Percentiles rank a stretch among this genome's conserved stretches.
These are phyloP conservation scores for Verticillium zaregamsianum DNA, from an alignment of 2,329 filamentous ascomycete genomes.

Conservation along the genomic window DNA sequence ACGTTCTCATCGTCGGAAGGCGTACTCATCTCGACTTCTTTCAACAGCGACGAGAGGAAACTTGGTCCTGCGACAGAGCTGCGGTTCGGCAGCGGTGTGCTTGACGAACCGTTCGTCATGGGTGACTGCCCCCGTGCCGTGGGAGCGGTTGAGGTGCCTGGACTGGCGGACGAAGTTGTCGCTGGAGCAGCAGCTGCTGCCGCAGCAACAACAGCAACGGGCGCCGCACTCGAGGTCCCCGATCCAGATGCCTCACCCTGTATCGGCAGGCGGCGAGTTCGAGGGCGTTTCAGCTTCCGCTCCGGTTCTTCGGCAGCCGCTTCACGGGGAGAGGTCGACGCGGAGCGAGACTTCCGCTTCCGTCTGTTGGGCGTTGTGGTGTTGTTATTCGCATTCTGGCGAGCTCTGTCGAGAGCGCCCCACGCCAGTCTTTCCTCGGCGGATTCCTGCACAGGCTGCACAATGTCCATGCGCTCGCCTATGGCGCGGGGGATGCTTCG, in stretches of 20 bases:
- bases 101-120: constrained; percentile 7
- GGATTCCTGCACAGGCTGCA: constrained; percentile 56
- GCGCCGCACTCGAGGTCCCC: constrained; percentile 24
- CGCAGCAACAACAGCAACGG: constrained; percentile 13
- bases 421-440: constrained; percentile 80
- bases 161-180: constrained; percentile 16
- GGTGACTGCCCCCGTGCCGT: constrained; percentile 7
- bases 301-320: constrained; percentile 62
- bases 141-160: constrained; percentile 9
- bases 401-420: constrained; percentile 84
- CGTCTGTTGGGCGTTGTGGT: constrained; percentile 41
- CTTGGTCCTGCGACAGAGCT: constrained; percentile 56
- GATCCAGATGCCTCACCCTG: constrained; percentile 43
- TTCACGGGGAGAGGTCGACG: constrained; percentile 67
- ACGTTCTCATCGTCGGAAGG: constrained; percentile 54
- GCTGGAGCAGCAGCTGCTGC: constrained; percentile 6
- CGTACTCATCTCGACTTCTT: constrained; percentile 73
- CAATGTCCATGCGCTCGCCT: constrained; percentile 57
- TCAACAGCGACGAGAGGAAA: constrained; percentile 80
- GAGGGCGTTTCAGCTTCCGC: constrained; percentile 81
- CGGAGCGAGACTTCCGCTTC: constrained; percentile 71
- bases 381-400: constrained; percentile 58
- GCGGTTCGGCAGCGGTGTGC: constrained; percentile 8
- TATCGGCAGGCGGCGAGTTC: constrained; percentile 63
- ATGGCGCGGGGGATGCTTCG: constrained; percentile 54